Evolutionary conservation across 2,329 filamentous ascomycete genomes (phyloP).

Genomic region (Tolypocladium tundrense): DNA sequence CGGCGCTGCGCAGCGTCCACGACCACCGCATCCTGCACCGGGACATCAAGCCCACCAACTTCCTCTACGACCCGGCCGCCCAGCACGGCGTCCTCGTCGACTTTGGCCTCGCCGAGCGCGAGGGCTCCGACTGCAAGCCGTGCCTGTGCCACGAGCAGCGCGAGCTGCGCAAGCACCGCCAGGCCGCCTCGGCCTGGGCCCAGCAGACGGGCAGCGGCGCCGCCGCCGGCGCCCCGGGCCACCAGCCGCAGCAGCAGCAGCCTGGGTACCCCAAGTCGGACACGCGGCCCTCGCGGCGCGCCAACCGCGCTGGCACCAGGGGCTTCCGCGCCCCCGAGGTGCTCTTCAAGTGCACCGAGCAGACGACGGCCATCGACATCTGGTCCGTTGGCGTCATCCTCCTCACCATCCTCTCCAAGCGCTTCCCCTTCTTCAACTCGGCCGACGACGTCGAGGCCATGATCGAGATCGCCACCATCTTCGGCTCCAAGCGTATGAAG

Average conservation of each 20-base stretch:
- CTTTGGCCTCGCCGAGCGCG: slow-evolving; percentile 88
- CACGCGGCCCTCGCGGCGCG: slow-evolving; percentile 74
- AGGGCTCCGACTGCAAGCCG: slow-evolving; percentile 65
- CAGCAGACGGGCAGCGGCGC: slow-evolving; percentile 15
- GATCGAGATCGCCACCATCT: slow-evolving; percentile 95
- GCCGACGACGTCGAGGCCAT: slow-evolving; percentile 97
- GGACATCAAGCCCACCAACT: slow-evolving; percentile 97
- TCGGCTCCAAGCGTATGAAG: slow-evolving; percentile 78
- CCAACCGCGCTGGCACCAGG: slow-evolving; percentile 88
- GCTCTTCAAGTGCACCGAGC: slow-evolving; percentile 90
- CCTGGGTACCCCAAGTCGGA: slow-evolving; percentile 82
- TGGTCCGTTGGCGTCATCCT: slow-evolving; percentile 98
- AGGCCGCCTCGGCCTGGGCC: slow-evolving; percentile 49
- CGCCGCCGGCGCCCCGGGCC: slow-evolving; percentile 3
- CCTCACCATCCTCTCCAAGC: slow-evolving; percentile 80
- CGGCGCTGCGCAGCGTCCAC: slow-evolving; percentile 75
- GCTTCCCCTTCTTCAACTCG: slow-evolving; percentile 98
- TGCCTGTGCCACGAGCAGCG: slow-evolving; percentile 69
- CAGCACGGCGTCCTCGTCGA: slow-evolving; percentile 90
- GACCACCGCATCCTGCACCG: slow-evolving; percentile 77
- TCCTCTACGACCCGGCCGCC: slow-evolving; percentile 76
- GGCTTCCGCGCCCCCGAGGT: slow-evolving; percentile 96
- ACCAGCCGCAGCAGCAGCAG: slow-evolving; percentile 33
- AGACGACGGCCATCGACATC: slow-evolving; percentile 88
- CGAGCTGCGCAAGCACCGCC: slow-evolving; percentile 49